Conservation (phyloP, 148 eudicot genomes). For the Rheum nobile region DNA sequence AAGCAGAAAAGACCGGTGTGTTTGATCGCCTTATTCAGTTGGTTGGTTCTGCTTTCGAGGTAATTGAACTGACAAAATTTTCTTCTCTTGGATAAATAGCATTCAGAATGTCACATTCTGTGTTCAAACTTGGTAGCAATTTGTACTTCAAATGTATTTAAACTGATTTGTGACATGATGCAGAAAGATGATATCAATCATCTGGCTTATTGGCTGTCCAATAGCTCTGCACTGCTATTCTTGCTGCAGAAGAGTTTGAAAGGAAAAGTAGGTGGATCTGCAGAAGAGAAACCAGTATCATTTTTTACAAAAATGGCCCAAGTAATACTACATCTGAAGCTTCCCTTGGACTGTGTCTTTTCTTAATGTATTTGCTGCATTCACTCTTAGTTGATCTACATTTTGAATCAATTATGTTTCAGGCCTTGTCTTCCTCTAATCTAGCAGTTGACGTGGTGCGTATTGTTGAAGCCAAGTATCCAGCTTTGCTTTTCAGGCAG, state of each 20-base stretch:
- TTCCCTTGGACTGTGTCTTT: not conserved
- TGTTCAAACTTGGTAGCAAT: no score
- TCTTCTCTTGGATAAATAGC: not conserved
- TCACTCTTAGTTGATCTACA: not conserved
- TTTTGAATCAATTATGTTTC: not conserved
- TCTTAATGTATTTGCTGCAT: not conserved
- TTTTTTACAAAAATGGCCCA: conserved; percentile 89
- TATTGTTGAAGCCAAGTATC: conserved; percentile 81
- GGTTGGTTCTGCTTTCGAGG: conserved; percentile 34
- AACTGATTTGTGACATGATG: conserved; percentile 11
- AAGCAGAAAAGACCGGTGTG: conserved; percentile 7
- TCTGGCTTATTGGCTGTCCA: conserved; percentile 90
- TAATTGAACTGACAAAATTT: conserved; percentile 9
- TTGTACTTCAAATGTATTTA: no score
- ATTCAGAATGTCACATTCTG: no score
- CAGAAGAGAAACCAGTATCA: conserved; percentile 59
- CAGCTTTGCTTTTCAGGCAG: conserved; percentile 93
- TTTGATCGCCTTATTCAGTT: conserved; percentile 10
- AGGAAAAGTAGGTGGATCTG: conserved; percentile 32
- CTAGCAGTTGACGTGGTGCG: conserved; percentile 43
- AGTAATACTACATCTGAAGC: conserved; percentile 21
- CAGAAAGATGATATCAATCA: conserved; percentile 55
- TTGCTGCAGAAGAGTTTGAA: conserved; percentile 70
- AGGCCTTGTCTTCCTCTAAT: conserved; percentile 32
- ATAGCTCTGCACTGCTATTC: conserved; percentile 61